Evolutionary conservation across 495 filamentous ascomycete species (phyloP), one percentile per base, ranked within the genome.

Genomic region (Neurospora terricola): DNA sequence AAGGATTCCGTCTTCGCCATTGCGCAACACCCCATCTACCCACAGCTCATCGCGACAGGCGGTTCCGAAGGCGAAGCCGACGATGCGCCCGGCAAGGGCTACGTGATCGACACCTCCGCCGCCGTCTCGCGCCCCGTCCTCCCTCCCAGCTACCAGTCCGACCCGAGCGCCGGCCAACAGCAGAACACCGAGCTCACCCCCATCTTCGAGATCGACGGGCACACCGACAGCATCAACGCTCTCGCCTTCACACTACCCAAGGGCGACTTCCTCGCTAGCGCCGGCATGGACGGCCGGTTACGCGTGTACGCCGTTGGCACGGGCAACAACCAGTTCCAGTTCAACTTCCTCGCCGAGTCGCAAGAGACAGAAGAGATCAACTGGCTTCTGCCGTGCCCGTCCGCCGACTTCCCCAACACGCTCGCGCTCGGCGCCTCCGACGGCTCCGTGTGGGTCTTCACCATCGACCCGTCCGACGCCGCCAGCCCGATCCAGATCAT

Each of bases 371-470:
- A 95, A 74, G 95, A 98, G 81, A 91, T 99, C 74, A 96, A 96
- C 84, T 99, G 94, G 93, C 81, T 98, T 7, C 80, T 86, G 0
- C 85, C 93, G 0, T 97, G 92, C 79, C 95, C 95, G 3, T 86
- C 87, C 23, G 80, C 86, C 21, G 81, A 84, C 10, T 87, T 91
- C 78, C 87, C 90, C 34, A 96, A 98, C 81, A 89, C 92, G n/a
- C 78, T 99, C 75, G 96, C 96, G 1, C 81, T 98, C 27, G 96
- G 96, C 43, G 93, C 94, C 45, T 91, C 87, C n/a, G 95, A 99
- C 80, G 96, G 96, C 62, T 92, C 89, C 69, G 93, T 97, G 7
- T 99, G 96, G 96, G 91, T 99, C 7, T 96, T 98, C 82, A 90
- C 88, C 8, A 86, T 98, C 78, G 91, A 96, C 76, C 81, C 87